Evolutionary conservation across 1,284 basidiomycete species (phyloP), one percentile per base, ranked within the genome.

Genomic region (Irpex sp.): DNA sequence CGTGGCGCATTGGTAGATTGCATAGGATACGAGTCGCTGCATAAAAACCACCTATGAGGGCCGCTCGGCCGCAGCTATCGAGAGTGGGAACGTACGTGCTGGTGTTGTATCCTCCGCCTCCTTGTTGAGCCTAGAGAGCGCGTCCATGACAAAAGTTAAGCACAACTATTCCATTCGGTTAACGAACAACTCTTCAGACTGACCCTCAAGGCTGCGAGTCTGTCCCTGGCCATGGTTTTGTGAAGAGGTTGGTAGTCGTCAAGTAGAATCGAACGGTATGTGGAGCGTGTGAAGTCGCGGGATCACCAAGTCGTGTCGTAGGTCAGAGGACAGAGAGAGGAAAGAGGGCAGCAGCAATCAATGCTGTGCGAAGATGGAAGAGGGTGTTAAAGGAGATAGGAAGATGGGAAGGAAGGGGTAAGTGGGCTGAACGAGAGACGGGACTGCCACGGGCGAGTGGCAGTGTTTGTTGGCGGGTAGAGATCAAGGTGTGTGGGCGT

Each of bases 191-290:
- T 56, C 9, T 31, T 31, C 40, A 58, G 31, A 76, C 81, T 68
- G 67, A 92, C 92, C 78, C 91, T 87, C 85, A 92, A 85, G 66
- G 89, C 91, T 72, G 91, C 89, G 69, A 93, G 83, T 83, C 91
- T 87, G 79, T 93, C 91, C 82, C 88, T 85, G 66, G 88, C 87
- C 89, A 93, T 93, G n/a, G 49, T n/a, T 51, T 13, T 70, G 66
- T 8, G 49, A 17, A 56, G 54, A 76, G 64, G 67, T 59, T 68
- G 64, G 72, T 68, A 72, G 70, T 62, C 66, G 66, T 65, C 65
- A 68, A 56, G 65, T 48, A 66, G 63, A 62, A 63, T 64, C 65
- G 63, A 66, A 66, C 61, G 40, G 59, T 58, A 58, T 64, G 64
- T 37, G 38, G 61, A 8, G 49, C 19, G 49, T 51, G 60, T 47